Evolutionary conservation across 2,329 filamentous ascomycete species (phyloP).

Genomic region (Alternaria hordeiaustralica): DNA sequence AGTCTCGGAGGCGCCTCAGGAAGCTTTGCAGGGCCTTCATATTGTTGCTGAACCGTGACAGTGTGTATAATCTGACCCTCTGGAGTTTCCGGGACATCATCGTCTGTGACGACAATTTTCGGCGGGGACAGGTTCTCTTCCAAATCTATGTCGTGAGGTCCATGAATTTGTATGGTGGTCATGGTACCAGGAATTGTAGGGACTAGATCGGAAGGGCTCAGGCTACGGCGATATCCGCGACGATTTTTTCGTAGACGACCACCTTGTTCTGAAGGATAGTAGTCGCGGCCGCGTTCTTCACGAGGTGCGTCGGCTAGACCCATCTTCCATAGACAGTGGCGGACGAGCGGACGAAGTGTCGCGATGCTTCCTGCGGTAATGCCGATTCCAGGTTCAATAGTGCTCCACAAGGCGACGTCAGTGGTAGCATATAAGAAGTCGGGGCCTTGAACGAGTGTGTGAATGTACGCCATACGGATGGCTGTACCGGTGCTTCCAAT

Average conservation of each 20-base stretch:
- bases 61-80: conserved; percentile 25
- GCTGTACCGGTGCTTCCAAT: conserved; percentile 60
- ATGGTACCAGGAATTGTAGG: conserved; percentile 14
- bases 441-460: conserved; percentile 48
- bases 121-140: not conserved
- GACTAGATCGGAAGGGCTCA: conserved; percentile 26
- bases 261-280: conserved; percentile 9
- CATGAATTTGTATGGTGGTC: conserved; percentile 20
- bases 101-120: not conserved
- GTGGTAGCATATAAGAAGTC: conserved; percentile 51
- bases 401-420: conserved; percentile 51
- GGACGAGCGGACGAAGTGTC: conserved; percentile 58
- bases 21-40: conserved; percentile 22
- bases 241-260: conserved; percentile 19
- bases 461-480: conserved; percentile 54
- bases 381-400: conserved; percentile 44
- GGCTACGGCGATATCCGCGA: conserved; percentile 28
- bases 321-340: conserved; percentile 28
- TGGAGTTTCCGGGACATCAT: not conserved
- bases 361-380: conserved; percentile 58
- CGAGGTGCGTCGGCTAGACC: conserved; percentile 26
- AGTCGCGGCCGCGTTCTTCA: conserved; percentile 12
- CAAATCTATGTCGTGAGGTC: not conserved
- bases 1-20: conserved; percentile 16
- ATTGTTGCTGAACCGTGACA: conserved; percentile 24